A percentile compares a stretch with the other conserved stretches of the same genome.
These are phyloP conservation scores for Diaporthe ilicicola DNA, from an alignment of 2,329 filamentous ascomycete genomes.

Conservation along the genomic window DNA sequence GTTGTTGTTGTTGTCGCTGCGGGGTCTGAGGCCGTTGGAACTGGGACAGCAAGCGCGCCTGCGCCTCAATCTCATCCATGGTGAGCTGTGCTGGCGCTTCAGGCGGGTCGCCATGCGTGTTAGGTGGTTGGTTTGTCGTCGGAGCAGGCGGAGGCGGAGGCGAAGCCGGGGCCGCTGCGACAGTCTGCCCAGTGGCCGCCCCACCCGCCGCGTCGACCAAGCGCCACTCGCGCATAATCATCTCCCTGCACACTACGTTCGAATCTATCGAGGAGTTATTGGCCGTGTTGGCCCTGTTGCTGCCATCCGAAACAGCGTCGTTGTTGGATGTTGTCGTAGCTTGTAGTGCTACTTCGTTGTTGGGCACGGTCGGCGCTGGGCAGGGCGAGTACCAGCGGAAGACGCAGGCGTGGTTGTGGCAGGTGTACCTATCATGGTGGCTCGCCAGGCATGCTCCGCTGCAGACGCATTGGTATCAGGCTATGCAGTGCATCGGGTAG, in stretches of 20 bases:
- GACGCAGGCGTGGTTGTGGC: constrained; percentile 11
- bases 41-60: neutral
- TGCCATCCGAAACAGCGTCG: too few species aligned
- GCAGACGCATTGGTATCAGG: neutral
- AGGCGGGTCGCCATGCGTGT: rapidly evolving
- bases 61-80: constrained; percentile 8
- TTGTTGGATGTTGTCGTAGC: rapidly evolving
- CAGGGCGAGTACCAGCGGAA: neutral
- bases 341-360: neutral
- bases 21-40: neutral
- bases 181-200: neutral
- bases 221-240: neutral
- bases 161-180: too few species aligned
- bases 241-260: neutral
- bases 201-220: neutral
- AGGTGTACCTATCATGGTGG: constrained; percentile 2
- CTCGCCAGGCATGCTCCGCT: neutral
- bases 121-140: too few species aligned
- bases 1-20: neutral
- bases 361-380: neutral
- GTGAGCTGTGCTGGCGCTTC: neutral
- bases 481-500: neutral
- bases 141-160: neutral
- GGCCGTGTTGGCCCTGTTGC: rapidly evolving
- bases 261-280: neutral